Conservation (phyloP, 495 filamentous ascomycete species). For the Aspergillus kassunensis region DNA sequence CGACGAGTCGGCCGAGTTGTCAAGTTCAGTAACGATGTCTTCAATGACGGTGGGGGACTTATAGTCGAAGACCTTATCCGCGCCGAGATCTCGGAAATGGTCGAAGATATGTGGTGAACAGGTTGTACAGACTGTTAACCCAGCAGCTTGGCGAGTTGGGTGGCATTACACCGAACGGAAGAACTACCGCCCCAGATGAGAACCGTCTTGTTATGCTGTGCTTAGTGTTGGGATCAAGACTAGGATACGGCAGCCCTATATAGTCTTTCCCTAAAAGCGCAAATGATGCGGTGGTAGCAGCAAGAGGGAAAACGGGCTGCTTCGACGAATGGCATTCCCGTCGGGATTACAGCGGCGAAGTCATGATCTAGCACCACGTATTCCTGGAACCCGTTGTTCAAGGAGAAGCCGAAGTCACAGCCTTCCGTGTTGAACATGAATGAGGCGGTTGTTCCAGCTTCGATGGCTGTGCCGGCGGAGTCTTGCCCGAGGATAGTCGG, state of each 20-base stretch:
- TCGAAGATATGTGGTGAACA: conserved; percentile 48
- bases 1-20: neutral
- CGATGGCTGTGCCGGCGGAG: conserved; percentile 48
- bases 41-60: conserved; percentile 29
- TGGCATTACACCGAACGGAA: conserved; percentile 52
- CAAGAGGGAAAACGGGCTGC: conserved; percentile 52
- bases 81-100: conserved; percentile 48
- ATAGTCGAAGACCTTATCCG: conserved; percentile 54
- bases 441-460: conserved; percentile 38
- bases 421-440: conserved; percentile 41
- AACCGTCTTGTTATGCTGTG: conserved; percentile 33
- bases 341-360: conserved; percentile 44
- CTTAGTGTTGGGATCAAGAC: conserved; percentile 22
- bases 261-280: conserved; percentile 43
- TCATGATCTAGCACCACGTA: conserved; percentile 37
- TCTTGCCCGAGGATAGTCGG: conserved; percentile 53
- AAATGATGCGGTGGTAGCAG: conserved; percentile 49
- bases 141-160: conserved; percentile 54
- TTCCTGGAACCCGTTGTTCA: conserved; percentile 38
- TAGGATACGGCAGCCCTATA: conserved; percentile 39
- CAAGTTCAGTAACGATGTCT: conserved; percentile 14
- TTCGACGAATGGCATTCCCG: conserved; percentile 38
- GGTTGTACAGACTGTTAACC: conserved; percentile 51
- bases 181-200: conserved; percentile 59
- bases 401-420: conserved; percentile 20